Conservation (phyloP, 495 filamentous ascomycete genomes). For the Podospora pseudoanserina region DNA sequence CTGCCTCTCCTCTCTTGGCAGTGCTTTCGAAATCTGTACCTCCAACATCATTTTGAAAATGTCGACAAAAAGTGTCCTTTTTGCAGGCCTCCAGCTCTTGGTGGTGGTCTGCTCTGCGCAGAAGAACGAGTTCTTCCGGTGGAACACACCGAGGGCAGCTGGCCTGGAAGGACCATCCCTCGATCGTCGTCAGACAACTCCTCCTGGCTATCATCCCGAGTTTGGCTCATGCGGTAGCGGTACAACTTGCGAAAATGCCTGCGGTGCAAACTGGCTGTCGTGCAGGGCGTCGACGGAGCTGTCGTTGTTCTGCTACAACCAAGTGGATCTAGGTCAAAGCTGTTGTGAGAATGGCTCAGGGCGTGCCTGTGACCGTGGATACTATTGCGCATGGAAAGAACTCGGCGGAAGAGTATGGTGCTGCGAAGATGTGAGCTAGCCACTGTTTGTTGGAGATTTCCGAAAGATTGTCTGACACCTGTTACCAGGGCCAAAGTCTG, state of each 20-base stretch:
- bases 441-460: neutral
- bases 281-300: conserved; percentile 29
- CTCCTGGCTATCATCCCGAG: conserved; percentile 31
- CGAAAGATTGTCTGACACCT: neutral
- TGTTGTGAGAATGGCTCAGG: conserved; percentile 34
- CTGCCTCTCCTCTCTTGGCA: conserved; percentile 11
- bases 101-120: conserved; percentile 9
- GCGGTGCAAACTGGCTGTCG: conserved; percentile 27
- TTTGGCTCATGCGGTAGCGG: conserved; percentile 31
- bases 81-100: conserved; percentile 8
- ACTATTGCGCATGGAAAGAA: conserved; percentile 30
- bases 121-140: conserved; percentile 21
- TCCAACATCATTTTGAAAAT: conserved; percentile 4
- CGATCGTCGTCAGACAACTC: conserved; percentile 24
- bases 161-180: neutral
- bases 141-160: conserved; percentile 9
- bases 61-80: neutral
- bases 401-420: conserved; percentile 30
- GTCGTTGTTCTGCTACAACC: conserved; percentile 36
- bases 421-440: conserved; percentile 26
- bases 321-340: conserved; percentile 26
- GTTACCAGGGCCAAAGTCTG: conserved; percentile 24
- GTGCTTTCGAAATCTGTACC: neutral
- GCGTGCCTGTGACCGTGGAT: conserved; percentile 31
- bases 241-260: conserved; percentile 30